These are phyloP conservation scores for Jamesozyma rosinii DNA, from an alignment of 805 yeast genomes.

Conservation along the genomic window DNA sequence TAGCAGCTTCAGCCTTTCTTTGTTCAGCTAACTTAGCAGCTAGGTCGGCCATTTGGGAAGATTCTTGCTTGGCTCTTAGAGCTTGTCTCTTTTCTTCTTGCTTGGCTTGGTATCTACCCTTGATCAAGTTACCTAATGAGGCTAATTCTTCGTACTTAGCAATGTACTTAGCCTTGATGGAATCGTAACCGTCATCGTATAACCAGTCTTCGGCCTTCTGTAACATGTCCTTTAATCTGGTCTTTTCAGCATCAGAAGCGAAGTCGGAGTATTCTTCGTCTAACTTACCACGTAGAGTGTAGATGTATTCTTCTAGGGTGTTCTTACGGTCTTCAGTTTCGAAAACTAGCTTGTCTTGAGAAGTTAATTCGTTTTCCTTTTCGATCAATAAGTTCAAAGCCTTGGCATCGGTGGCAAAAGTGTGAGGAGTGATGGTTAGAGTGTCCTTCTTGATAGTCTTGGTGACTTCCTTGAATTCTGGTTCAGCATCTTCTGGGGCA, in stretches of 20 bases:
- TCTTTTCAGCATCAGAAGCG: conserved; percentile 87
- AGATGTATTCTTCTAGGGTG: conserved; percentile 96
- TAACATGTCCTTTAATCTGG: conserved; percentile 61
- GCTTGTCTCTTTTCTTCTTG: conserved; percentile 94
- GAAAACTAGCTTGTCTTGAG: conserved; percentile 91
- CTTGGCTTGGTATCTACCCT: conserved; percentile 88
- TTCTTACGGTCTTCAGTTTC: conserved; percentile 99
- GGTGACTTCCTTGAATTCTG: conserved; percentile 82
- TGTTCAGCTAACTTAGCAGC: conserved; percentile 77
- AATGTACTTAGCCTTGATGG: conserved; percentile 91
- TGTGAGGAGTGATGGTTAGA: conserved; percentile 49
- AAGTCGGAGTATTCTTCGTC: conserved; percentile 84
- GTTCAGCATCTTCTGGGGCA: conserved; percentile 56
- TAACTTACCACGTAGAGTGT: conserved; percentile 92
- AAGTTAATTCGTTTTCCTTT: conserved; percentile 72
- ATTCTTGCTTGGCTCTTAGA: conserved; percentile 75
- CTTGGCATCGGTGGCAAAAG: conserved; percentile 52
- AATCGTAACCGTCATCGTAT: conserved; percentile 93
- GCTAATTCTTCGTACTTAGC: conserved; percentile 98
- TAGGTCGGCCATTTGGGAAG: conserved; percentile 70
- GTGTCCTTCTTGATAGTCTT: conserved; percentile 87
- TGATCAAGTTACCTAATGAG: conserved; percentile 85
- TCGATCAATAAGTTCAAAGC: conserved; percentile 59
- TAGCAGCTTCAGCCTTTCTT: conserved; percentile 46
- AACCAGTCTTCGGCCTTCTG: conserved; percentile 94